Percentiles rank a stretch among this genome's conserved stretches.
Evolutionary conservation across 805 yeast species (phyloP).

Genomic region (Candida endomychidarum): DNA sequence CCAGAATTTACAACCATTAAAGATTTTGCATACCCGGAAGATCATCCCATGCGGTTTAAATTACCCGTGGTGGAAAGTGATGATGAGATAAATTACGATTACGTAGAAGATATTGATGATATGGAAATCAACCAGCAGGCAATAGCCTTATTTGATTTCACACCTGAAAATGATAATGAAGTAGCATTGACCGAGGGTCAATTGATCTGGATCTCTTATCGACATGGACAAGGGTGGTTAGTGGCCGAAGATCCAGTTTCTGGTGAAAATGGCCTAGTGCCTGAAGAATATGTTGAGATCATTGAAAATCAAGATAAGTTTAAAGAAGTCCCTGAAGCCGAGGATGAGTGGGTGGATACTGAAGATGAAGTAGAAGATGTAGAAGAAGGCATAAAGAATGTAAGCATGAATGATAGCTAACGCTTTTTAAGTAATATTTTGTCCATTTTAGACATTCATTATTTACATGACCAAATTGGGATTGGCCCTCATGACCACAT

Average conservation of each 20-base stretch:
- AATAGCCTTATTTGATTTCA: conserved; percentile 83
- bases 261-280: conserved; percentile 88
- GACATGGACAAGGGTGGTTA: conserved; percentile 98
- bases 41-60: conserved; percentile 76
- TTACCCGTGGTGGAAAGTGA: conserved; percentile 9
- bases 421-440: too few relatives aligned
- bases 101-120: conserved; percentile 11
- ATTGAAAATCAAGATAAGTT: conserved; percentile 12
- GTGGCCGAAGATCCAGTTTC: conserved; percentile 81
- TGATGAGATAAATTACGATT: conserved; percentile 13
- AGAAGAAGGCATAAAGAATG: conserved; percentile 2
- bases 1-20: conserved; percentile 48
- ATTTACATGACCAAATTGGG: too few relatives aligned
- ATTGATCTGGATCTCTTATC: conserved; percentile 76
- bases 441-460: too few relatives aligned
- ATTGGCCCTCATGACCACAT: too few relatives aligned
- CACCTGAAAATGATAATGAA: conserved; percentile 94
- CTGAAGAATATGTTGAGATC: conserved; percentile 86
- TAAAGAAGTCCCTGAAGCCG: conserved; percentile 6
- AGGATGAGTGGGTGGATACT: conserved; percentile 18
- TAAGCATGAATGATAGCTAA: too few relatives aligned
- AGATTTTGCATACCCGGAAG: conserved; percentile 78
- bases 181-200: conserved; percentile 78
- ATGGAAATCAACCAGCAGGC: conserved; percentile 56
- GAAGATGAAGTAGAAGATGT: conserved; percentile 15